Conservation (phyloP, 129 eudicot species). For the sunflower (Helianthus annuus) region HanXRQr2.0-SUNRISE NC_035447.2:79867489-79867988, state of each 20-base stretch:
- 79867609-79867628: slow-evolving; percentile 20
- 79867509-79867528: neutral
- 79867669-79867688: neutral
- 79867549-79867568: slow-evolving; percentile 43
- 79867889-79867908: too few relatives aligned
- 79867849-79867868: neutral
- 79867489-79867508: slow-evolving; percentile 4
- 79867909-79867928: too few relatives aligned
- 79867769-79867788: neutral
- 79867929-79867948: too few relatives aligned
- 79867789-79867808: neutral
- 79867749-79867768: neutral
- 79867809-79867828: neutral
- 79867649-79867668: neutral
- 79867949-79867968: neutral
- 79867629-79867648: neutral
- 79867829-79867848: neutral
- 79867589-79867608: slow-evolving; percentile 55
- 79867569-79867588: slow-evolving; percentile 50
- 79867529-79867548: slow-evolving; percentile 67
- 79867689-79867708: neutral
- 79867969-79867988: neutral
- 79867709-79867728: neutral
- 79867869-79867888: too few relatives aligned
- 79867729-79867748: slow-evolving; percentile 2